These are phyloP conservation scores for Sarocladiaceae sp. DNA, from an alignment of 2,329 filamentous ascomycete genomes.

Conservation along the genomic window DNA sequence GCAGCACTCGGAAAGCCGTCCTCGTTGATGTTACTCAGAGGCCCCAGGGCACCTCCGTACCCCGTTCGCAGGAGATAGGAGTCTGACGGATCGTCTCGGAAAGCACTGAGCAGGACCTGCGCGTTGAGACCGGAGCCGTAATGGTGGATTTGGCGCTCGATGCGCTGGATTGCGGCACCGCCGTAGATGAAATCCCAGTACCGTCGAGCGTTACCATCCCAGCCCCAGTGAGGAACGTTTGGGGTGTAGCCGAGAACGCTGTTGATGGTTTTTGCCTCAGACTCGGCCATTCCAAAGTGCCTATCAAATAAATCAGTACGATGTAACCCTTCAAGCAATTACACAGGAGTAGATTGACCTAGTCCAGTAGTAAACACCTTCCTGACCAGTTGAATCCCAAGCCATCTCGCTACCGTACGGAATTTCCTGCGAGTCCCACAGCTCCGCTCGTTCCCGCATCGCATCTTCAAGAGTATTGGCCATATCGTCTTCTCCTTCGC, in stretches of 20 bases:
- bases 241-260: conserved; percentile 54
- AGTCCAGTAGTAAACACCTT: conserved; percentile 57
- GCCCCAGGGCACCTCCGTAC: conserved; percentile 48
- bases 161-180: conserved; percentile 35
- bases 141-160: conserved; percentile 49
- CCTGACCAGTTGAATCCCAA: conserved; percentile 60
- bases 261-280: conserved; percentile 44
- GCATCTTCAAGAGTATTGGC: conserved; percentile 34
- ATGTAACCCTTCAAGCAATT: too few relatives aligned
- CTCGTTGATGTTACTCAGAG: conserved; percentile 50
- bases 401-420: conserved; percentile 59
- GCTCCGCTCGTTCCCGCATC: conserved; percentile 44
- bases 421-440: conserved; percentile 46
- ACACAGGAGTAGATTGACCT: too few relatives aligned
- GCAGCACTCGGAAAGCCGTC: conserved; percentile 51
- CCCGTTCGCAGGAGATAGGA: conserved; percentile 49
- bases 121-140: conserved; percentile 57
- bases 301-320: too few relatives aligned
- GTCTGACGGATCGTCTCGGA: conserved; percentile 40
- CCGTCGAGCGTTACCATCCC: conserved; percentile 56
- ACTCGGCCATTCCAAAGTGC: conserved; percentile 44
- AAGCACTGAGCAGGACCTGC: conserved; percentile 48
- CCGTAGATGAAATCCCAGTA: conserved; percentile 57
- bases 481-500: conserved; percentile 38
- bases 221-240: conserved; percentile 56